Base-by-base conservation (phyloP, 495 filamentous ascomycete species). In the Lichenothelia convexa region DNA sequence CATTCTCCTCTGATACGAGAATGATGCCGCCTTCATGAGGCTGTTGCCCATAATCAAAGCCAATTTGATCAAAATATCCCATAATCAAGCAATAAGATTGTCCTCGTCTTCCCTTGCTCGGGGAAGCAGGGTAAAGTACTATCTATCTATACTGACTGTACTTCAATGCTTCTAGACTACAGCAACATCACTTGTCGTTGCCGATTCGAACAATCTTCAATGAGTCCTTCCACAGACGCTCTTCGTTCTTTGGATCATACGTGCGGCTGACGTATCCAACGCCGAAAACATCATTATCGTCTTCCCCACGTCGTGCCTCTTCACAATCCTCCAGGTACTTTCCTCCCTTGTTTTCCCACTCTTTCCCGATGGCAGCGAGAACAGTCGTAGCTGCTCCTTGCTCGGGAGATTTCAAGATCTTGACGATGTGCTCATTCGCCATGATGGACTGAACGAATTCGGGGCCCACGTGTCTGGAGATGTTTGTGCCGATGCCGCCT, bases 181-280 rank as follows among this genome's bases (percentile, higher is more conserved):
- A 32, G 13, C n/a, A 32, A 18, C n/a, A 16, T 13, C 30, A 16
- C 30, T 16, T 32, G 30, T 51, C 33, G 37, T 46, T 37, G 17
- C 42, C 33, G 41, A 58, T 32, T 2, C 60, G 54, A 22, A 64
- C 56, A 49, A 66, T 57, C 39, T 54, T 50, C 50, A 60, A 38
- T 7, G 54, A 56, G 34, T 60, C 59, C 41, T 51, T 51, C 62
- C 64, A 68, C 18, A 67, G 41, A 32, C 51, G 49, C 38, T 50
- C 50, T 39, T 61, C 65, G 6, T 46, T 45, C 27, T 55, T 49
- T 13, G 46, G 35, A 21, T 59, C 48, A 27, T 52, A 67, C 3
- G 61, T 50, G 43, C 55, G 48, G n/a, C 31, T 31, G 6, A 39
- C 57, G 45, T 58, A 60, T 19, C 53, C 55, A 20, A 40, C 50